Percentiles rank a stretch among this genome's conserved stretches.
These are phyloP conservation scores for Datura wrightii DNA, from an alignment of 257 asterid genomes.

Conservation along the genomic window DNA sequence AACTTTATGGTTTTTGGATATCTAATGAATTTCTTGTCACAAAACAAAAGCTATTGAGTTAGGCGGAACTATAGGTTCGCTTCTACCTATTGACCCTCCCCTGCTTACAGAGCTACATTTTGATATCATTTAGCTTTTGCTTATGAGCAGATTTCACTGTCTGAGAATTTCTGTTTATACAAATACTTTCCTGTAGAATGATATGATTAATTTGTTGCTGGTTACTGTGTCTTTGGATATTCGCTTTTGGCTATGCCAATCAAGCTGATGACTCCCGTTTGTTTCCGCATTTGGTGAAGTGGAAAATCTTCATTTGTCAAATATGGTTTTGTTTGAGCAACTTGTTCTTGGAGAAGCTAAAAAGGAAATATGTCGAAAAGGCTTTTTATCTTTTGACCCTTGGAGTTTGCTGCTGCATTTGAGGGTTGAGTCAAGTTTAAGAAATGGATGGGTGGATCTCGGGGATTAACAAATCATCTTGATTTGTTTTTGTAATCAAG, in stretches of 20 bases:
- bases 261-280: not conserved
- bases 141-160: not conserved
- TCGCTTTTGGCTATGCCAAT: not conserved
- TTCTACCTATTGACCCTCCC: not conserved
- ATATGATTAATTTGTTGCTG: not conserved
- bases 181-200: not conserved
- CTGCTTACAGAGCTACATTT: not conserved
- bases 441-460: not conserved
- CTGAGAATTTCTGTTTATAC: not conserved
- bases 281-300: not conserved
- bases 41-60: not conserved
- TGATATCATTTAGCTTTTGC: not conserved
- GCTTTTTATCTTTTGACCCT: not conserved
- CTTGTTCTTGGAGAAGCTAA: not conserved
- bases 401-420: not conserved
- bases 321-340: not conserved
- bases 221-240: not conserved
- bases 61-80: not conserved
- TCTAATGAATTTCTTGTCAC: not conserved
- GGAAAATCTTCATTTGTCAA: not conserved
- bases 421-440: not conserved
- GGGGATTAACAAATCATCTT: not conserved
- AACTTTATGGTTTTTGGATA: not conserved
- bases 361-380: not conserved
- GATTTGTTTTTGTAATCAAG: constrained; percentile 2